Percentiles rank a stretch among this genome's conserved stretches.
phyloP scores from a whole-genome alignment of 176 grass and related monocot species.

The Musa acuminata region DNA sequence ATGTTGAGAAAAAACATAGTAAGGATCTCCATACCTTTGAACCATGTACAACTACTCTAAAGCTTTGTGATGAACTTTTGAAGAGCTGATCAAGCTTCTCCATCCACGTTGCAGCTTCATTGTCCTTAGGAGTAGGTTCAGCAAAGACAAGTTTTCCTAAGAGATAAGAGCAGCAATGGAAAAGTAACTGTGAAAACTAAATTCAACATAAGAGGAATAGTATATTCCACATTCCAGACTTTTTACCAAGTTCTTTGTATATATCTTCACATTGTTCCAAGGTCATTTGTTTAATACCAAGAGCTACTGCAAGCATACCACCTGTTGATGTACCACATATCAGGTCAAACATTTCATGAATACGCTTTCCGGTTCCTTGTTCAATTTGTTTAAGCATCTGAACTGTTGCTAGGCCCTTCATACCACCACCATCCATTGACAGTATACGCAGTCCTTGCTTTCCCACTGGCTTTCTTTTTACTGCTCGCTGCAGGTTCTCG shows the following conservation, averaged over 20 bases:
- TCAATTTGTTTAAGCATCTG: constrained; percentile 99
- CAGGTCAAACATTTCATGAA: constrained; percentile 99
- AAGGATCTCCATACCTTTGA: constrained; percentile 57
- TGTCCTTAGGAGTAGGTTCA: constrained; percentile 83
- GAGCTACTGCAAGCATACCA: constrained; percentile 96
- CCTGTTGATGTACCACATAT: constrained; percentile 98
- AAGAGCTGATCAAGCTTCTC: constrained; percentile 92
- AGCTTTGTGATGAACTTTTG: constrained; percentile 97
- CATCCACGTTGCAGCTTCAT: constrained; percentile 87
- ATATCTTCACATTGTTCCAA: constrained; percentile 97
- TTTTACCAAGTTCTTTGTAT: constrained; percentile 90
- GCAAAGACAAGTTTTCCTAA: constrained; percentile 94
- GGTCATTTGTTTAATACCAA: constrained; percentile 90
- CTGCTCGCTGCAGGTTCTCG: constrained; percentile 76
- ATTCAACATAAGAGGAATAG: background rate
- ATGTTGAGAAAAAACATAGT: background rate
- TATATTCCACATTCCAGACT: constrained; percentile 19
- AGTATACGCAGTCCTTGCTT: constrained; percentile 90
- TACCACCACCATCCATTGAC: constrained; percentile 97
- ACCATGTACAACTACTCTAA: constrained; percentile 97
- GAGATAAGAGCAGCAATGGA: constrained; percentile 5
- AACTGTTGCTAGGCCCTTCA: constrained; percentile 98
- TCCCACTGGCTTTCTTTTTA: constrained; percentile 68
- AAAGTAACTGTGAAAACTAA: constrained; percentile 19
- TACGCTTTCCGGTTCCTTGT: constrained; percentile 79